Evolutionary conservation across 1,139 yeast genomes (phyloP), one percentile per base, ranked within the genome.

Genomic region (Saccharomyces pastorianus): DNA sequence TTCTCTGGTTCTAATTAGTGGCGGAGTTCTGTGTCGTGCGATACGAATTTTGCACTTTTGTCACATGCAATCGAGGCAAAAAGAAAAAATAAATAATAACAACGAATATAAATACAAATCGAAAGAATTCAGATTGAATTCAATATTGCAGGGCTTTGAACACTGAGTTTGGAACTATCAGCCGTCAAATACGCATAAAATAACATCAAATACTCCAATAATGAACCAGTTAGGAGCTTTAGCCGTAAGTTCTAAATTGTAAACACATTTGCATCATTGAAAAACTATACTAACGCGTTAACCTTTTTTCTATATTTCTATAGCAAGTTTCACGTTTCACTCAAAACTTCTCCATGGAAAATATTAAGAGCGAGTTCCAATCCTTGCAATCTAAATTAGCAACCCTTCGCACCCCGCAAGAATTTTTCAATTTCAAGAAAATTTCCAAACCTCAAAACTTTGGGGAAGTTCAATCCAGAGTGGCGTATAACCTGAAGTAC

Each of bases 341-440:
- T 31, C 64, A 67, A 41, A 64, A 62, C 52, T 51, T 67, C 9
- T 67, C 72, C 1, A 34, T 64, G 31, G 71, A 68, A 32, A 61
- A 61, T 41, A 58, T 69, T 54, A 68, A 66, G 58, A 59, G 58
- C 42, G 71, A 67, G 53, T 49, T 64, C 28, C 59, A 61, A 20
- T 63, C 80, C 5, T 61, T 88, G 47, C 90, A 85, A 68, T 67
- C 77, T 48, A 81, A 85, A 57, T 76, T 90, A 59, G 76, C 95
- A 54, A 83, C 88, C 67, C 73, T 93, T 61, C 84, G 87, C 69
- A 88, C 96, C 47, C 90, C 95, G 48, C 95, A 88, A 70, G 98
- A 93, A 70, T 93, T 93, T 69, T 88, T 93, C 66, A 98, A 93
- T 70, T 74, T 88, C 66, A 87, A 93, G 73, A 84, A 96, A 69